phyloP scores from a whole-genome alignment of 1,139 yeast species.

The Kodamaea suecica region DNA sequence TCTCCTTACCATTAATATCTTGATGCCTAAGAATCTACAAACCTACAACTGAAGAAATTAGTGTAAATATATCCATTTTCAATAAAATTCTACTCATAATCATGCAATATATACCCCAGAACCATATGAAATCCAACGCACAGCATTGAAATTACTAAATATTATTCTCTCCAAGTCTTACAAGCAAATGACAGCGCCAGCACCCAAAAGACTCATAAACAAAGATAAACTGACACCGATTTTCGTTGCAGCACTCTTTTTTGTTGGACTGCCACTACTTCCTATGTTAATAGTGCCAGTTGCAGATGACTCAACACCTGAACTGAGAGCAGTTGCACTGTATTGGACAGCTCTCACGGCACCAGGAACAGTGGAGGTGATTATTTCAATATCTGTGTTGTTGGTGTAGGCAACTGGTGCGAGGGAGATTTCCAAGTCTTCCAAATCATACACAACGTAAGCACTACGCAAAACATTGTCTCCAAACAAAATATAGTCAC shows the following conservation, averaged over 20 bases:
- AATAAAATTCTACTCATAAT: too few species aligned
- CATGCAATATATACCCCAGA: too few species aligned
- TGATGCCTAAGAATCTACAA: too few species aligned
- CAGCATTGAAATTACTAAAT: too few species aligned
- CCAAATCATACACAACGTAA: constrained; percentile 76
- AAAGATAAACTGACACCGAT: not conserved
- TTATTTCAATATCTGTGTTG: constrained; percentile 42
- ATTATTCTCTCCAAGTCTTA: too few species aligned
- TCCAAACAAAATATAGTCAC: constrained; percentile 46
- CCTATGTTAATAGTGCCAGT: constrained; percentile 7
- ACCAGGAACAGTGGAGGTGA: constrained; percentile 42
- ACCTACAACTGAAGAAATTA: too few species aligned
- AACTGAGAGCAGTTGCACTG: constrained; percentile 23
- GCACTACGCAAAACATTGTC: constrained; percentile 72
- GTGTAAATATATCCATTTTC: too few species aligned
- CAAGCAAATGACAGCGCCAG: not conserved
- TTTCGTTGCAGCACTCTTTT: not conserved
- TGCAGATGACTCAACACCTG: constrained; percentile 10
- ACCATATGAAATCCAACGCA: too few species aligned
- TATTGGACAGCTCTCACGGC: constrained; percentile 41
- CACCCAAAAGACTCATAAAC: not conserved
- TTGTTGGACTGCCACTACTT: not conserved
- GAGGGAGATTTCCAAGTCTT: constrained; percentile 57
- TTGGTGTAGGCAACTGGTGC: constrained; percentile 55
- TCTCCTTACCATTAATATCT: too few species aligned